These are phyloP conservation scores for Aureobasidium sp. DNA, from an alignment of 2,329 filamentous ascomycete genomes.

Conservation along the genomic window DNA sequence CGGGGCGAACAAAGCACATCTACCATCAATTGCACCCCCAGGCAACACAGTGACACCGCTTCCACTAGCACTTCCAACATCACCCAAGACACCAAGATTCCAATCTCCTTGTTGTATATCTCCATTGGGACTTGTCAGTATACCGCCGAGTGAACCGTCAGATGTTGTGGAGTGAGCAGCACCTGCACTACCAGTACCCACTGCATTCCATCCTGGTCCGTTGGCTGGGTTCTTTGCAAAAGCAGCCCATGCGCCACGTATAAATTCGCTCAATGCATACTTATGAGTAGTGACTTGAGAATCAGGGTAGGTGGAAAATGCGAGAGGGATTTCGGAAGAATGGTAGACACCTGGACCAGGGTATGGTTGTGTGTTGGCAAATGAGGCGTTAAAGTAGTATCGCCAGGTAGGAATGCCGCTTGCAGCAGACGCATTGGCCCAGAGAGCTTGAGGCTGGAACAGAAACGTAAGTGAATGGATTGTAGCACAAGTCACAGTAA, in stretches of 20 bases:
- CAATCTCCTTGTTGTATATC: constrained; percentile 18
- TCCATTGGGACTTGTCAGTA: constrained; percentile 17
- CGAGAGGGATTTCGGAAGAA: constrained; percentile 27
- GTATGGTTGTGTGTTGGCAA: constrained; percentile 26
- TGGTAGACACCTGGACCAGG: constrained; percentile 28
- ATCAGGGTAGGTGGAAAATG: constrained; percentile 29
- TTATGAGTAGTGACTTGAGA: constrained; percentile 25
- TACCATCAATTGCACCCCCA: constrained; percentile 22
- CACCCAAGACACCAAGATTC: constrained; percentile 23
- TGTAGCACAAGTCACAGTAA: background rate
- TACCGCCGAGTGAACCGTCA: constrained; percentile 18
- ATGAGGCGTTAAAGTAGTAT: constrained; percentile 32
- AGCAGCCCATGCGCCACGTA: constrained; percentile 28
- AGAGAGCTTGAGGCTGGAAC: constrained; percentile 17
- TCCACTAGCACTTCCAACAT: constrained; percentile 18
- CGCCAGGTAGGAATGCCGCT: constrained; percentile 29
- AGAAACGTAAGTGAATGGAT: background rate
- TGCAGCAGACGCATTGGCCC: constrained; percentile 24
- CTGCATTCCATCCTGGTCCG: constrained; percentile 31
- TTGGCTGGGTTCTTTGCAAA: constrained; percentile 31
- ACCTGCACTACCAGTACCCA: constrained; percentile 21
- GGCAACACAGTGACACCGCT: constrained; percentile 26
- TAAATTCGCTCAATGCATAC: constrained; percentile 24
- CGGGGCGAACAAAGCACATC: constrained; percentile 22
- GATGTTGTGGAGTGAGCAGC: constrained; percentile 20